Conservation (phyloP, 1,284 basidiomycete species). For the Pseudozyma hubeiensis region DNA sequence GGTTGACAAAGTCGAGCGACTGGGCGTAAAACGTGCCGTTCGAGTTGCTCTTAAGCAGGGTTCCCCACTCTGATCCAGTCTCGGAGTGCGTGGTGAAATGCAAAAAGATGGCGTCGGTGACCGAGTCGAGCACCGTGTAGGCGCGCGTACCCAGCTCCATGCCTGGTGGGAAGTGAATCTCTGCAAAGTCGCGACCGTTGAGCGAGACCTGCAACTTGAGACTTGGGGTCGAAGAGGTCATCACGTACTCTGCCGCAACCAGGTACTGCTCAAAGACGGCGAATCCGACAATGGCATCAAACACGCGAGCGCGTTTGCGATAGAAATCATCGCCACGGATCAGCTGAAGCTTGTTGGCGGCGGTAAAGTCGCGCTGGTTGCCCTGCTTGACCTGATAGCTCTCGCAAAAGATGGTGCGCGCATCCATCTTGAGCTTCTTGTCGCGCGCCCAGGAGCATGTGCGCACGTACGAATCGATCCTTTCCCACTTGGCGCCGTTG, state of each 20-base stretch:
- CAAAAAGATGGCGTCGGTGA: constrained; percentile 90
- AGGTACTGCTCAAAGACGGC: constrained; percentile 96
- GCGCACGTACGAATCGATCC: constrained; percentile 86
- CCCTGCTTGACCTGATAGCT: constrained; percentile 85
- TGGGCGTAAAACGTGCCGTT: constrained; percentile 96
- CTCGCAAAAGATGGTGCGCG: constrained; percentile 91
- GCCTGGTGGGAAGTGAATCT: constrained; percentile 87
- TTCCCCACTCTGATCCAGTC: constrained; percentile 83
- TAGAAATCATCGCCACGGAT: constrained; percentile 84
- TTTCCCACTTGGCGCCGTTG: constrained; percentile 80
- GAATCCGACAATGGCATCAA: constrained; percentile 89
- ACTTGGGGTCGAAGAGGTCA: constrained; percentile 22
- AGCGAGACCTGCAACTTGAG: constrained; percentile 87
- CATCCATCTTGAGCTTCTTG: constrained; percentile 79
- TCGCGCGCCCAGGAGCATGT: constrained; percentile 94
- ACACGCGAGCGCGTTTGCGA: constrained; percentile 77
- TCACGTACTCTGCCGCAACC: constrained; percentile 86
- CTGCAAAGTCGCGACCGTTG: constrained; percentile 85
- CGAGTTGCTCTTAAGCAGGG: constrained; percentile 92
- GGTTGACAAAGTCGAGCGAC: constrained; percentile 87
- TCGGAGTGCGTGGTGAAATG: constrained; percentile 91
- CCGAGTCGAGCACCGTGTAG: constrained; percentile 94
- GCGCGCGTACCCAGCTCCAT: constrained; percentile 89
- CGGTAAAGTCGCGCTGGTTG: constrained; percentile 73
- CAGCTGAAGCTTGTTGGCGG: constrained; percentile 80